Conservation (phyloP, 176 grass and related monocot genomes). For the bread wheat (Triticum aestivum) region DNA sequence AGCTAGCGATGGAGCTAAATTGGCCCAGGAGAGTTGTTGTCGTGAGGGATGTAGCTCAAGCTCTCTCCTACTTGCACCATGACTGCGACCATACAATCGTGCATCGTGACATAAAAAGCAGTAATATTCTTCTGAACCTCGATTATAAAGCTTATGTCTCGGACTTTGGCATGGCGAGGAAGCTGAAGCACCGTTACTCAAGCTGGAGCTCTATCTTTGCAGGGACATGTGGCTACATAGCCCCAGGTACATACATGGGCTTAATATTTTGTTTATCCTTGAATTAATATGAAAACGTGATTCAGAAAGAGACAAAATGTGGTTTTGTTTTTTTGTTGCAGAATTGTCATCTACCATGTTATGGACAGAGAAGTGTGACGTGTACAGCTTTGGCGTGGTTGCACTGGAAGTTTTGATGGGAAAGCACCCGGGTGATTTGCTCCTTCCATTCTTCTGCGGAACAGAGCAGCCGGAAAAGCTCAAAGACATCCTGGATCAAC, state of each 20-base stretch:
- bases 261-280: too few relatives aligned
- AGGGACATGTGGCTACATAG: constrained; percentile 39
- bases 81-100: background rate
- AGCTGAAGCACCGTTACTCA: background rate
- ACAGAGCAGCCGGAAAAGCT: background rate
- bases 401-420: constrained; percentile 29
- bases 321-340: background rate
- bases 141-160: constrained; percentile 19
- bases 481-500: background rate
- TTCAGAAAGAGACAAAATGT: background rate
- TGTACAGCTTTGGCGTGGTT: constrained; percentile 20
- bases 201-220: constrained; percentile 35
- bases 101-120: constrained; percentile 41
- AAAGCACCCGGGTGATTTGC: constrained; percentile 14
- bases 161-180: constrained; percentile 41
- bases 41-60: constrained; percentile 19
- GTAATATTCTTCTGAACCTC: constrained; percentile 21
- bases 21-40: background rate
- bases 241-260: background rate
- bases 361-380: constrained; percentile 25
- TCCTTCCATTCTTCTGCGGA: constrained; percentile 35
- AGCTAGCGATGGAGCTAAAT: background rate
- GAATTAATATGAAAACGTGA: background rate
- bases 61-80: constrained; percentile 38
- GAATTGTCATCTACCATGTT: constrained; percentile 26